A percentile compares a stretch with the other conserved stretches of the same genome.
These are phyloP conservation scores for Orbilia javanica DNA, from an alignment of 2,329 filamentous ascomycete genomes.

Conservation along the genomic window DNA sequence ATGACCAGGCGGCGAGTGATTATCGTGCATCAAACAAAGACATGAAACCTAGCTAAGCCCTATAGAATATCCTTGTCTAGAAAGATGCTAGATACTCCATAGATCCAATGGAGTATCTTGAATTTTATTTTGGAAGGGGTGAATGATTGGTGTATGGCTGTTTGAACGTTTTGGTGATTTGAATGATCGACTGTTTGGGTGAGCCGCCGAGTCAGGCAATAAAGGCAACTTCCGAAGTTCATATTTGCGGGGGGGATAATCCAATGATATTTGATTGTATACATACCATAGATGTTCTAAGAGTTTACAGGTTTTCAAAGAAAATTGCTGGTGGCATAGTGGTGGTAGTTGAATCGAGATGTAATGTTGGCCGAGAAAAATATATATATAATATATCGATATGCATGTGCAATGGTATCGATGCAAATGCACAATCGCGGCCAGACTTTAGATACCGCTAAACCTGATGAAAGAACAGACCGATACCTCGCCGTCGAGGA, in stretches of 20 bases:
- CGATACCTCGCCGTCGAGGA: neutral
- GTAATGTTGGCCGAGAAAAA: neutral
- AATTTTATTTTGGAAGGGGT: neutral
- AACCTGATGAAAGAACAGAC: neutral
- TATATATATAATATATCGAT: neutral
- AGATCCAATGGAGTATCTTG: slow-evolving; percentile 2
- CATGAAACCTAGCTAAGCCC: slow-evolving; percentile 41
- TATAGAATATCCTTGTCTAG: slow-evolving; percentile 7
- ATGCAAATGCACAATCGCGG: neutral
- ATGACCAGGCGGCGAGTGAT: slow-evolving; percentile 40
- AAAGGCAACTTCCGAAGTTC: slow-evolving; percentile 19
- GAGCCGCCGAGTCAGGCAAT: slow-evolving; percentile 38
- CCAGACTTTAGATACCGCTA: neutral
- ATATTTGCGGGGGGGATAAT: slow-evolving; percentile 5
- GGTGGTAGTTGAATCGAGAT: too few species aligned
- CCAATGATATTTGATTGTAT: neutral
- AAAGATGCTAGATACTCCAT: neutral
- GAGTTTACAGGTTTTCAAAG: too few species aligned
- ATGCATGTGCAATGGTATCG: neutral
- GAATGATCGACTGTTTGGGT: slow-evolving; percentile 1
- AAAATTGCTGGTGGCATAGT: too few species aligned
- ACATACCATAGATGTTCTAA: slow-evolving; percentile 18
- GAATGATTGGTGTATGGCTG: neutral
- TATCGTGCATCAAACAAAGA: slow-evolving; percentile 57
- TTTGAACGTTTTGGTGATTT: neutral